phyloP scores from a whole-genome alignment of 805 yeast species.

The Maudiozyma bulderi region DNA sequence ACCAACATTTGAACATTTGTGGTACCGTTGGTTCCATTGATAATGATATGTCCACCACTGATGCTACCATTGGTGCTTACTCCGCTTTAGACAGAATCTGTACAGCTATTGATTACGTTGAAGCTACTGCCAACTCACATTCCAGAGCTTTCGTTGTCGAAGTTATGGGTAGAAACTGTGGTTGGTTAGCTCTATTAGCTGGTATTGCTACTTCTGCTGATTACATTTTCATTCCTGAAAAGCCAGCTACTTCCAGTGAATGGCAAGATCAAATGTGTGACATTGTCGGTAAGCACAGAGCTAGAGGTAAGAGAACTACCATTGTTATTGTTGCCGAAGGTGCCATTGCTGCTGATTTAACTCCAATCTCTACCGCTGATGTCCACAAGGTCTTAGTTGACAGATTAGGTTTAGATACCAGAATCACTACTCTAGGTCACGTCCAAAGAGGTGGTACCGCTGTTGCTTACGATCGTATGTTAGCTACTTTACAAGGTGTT shows the following conservation, averaged over 20 bases:
- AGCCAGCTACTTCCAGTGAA: constrained; percentile 51
- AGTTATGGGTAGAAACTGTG: constrained; percentile 87
- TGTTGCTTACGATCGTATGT: constrained; percentile 59
- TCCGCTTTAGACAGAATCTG: constrained; percentile 70
- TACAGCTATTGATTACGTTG: constrained; percentile 66
- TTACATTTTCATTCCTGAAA: constrained; percentile 71
- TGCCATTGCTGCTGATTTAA: constrained; percentile 60
- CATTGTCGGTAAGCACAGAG: constrained; percentile 54
- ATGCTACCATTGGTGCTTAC: constrained; percentile 73
- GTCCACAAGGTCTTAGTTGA: constrained; percentile 58
- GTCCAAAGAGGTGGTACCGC: constrained; percentile 82
- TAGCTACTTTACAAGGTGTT: constrained; percentile 74
- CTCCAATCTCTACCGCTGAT: constrained; percentile 55
- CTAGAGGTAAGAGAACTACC: constrained; percentile 66
- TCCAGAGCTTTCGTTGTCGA: constrained; percentile 77
- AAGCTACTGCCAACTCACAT: constrained; percentile 76
- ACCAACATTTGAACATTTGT: constrained; percentile 54
- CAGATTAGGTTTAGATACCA: constrained; percentile 61
- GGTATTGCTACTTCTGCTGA: constrained; percentile 77
- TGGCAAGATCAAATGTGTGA: constrained; percentile 64
- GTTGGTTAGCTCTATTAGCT: constrained; percentile 78
- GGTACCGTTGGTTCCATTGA: constrained; percentile 80
- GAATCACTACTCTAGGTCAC: constrained; percentile 71
- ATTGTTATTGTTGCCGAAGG: constrained; percentile 80
- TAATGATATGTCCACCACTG: constrained; percentile 78